These are phyloP conservation scores for Kwoniella shandongensis DNA, from an alignment of 768 basidiomycete species.

Conservation along the genomic window DNA sequence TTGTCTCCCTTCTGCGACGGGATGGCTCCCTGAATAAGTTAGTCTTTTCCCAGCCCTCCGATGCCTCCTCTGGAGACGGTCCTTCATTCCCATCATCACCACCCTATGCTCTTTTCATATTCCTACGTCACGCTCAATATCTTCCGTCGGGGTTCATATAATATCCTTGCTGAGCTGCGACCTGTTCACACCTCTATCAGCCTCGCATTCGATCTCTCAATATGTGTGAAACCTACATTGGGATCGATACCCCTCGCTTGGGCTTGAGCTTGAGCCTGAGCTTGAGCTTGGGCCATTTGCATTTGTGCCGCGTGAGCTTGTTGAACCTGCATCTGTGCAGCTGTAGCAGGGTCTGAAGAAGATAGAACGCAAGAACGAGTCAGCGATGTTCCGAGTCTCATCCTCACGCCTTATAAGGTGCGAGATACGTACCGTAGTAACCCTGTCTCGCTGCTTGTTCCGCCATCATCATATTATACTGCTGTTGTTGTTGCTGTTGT, in stretches of 20 bases:
- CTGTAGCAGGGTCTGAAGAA: slow-evolving; percentile 25
- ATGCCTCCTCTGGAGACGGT: no score
- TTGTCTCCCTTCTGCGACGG: no score
- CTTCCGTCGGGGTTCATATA: slow-evolving; percentile 41
- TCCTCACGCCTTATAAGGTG: background rate
- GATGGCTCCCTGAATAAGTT: no score
- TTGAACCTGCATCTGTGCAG: slow-evolving; percentile 37
- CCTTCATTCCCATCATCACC: background rate
- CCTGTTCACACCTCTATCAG: background rate
- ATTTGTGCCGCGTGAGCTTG: slow-evolving; percentile 41
- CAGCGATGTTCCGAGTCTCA: background rate
- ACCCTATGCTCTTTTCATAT: background rate
- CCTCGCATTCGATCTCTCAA: background rate
- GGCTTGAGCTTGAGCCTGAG: slow-evolving; percentile 36
- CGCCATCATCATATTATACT: slow-evolving; percentile 44
- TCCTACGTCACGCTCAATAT: slow-evolving; percentile 9
- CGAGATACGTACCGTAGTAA: slow-evolving; percentile 39
- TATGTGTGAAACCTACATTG: slow-evolving; percentile 24
- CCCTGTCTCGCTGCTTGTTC: slow-evolving; percentile 36
- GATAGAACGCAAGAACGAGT: no score
- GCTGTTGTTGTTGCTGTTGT: slow-evolving; percentile 32
- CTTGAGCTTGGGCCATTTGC: slow-evolving; percentile 45
- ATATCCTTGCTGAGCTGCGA: slow-evolving; percentile 31
- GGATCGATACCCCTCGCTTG: slow-evolving; percentile 23
- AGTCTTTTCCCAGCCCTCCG: no score